Evolutionary conservation across 2,329 filamentous ascomycete species (phyloP), one percentile per base, ranked within the genome.

Genomic region (Fonsecaea multimorphosa): DNA sequence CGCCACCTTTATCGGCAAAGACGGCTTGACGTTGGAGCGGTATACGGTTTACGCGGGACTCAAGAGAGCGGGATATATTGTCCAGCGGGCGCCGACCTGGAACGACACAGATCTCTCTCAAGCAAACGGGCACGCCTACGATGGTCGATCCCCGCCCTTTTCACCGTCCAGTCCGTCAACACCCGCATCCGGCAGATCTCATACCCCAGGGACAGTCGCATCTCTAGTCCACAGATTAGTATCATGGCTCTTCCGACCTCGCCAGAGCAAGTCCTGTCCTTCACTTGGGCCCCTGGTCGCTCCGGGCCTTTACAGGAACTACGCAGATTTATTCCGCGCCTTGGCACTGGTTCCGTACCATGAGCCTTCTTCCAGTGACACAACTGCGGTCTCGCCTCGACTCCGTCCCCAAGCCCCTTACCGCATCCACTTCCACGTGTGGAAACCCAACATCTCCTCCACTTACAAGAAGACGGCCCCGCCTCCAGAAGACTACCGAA

Each of bases 41-140:
- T 98, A 92, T 73, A 91, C 91, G 57, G 94, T 98, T 31, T 99
- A 93, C 76, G 86, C 92, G 0, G 89, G 93, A 60, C 81, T 99
- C 72, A 95, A 90, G 76, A 86, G 95, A 58, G 82, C 87, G 38
- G 94, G 95, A 19, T 98, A 96, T 79, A 86, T 90, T 57, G 86
- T 98, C 19, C 82, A 90, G 66, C 87, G 94, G 61, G 91, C 91
- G 1, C 85, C 85, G 58, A 84, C 79, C 14, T 84, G 78, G 82
- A 76, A 79, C 76, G 79, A 76, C 34, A 71, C 58, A 9, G 62
- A 70, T 40, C 51, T 38, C 19, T 8, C 71, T 68, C 57, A 54
- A 19, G 71, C 22, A 52, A 68, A 69, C 44, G 64, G 64, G 9
- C 60, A 63, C 27, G 16, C 14, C 22, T n/a, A 64, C 31, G 38